Evolutionary conservation across 345 rosid genomes (phyloP), one percentile per base, ranked within the genome.

Genomic region (Aegle marmelos): DNA sequence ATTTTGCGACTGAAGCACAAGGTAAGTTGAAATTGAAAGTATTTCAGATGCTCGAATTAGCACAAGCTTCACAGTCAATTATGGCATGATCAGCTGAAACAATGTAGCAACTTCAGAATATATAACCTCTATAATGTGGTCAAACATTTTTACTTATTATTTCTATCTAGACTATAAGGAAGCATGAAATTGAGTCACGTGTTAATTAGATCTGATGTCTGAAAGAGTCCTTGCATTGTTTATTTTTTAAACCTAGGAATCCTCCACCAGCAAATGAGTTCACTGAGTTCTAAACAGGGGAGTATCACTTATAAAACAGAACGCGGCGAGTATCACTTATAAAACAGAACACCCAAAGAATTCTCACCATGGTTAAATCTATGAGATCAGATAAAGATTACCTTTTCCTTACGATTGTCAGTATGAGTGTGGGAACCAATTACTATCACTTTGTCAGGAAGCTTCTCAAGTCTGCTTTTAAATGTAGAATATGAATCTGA

Each of bases 401-500:
- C 98, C 98, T 95, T 91, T 86, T 93, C 98, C 79, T 92, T 88
- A 37, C 90, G 86, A 78, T 76, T 90, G 80, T 93, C 95, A 39
- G 81, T 83, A 54, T 90, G 95, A 50, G 91, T 88, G 79, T 93
- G 98, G 31, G 97, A 92, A 79, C 91, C 87, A 57, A 95, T 91
- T 62, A 88, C 95, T 73, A 94, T 83, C 39, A 95, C 87, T 82
- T 90, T 95, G 76, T 91, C 91, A 57, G 98, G 95, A 80, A 95
- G 97, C 71, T 81, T 82, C 81, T 86, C 94, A 76, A 95, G 87
- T 76, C 74, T 85, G 81, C 87, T 90, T 83, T 93, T 89, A 73
- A 93, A 92, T 39, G 92, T 73, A 31, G 91, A 68, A 77, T 86
- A 89, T 64, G 89, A 82, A 74, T 93, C 93, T 6, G 88, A 84